Percentiles rank a stretch among this genome's conserved stretches.
phyloP scores from a whole-genome alignment of 768 basidiomycete species.

The Paxillus involutus region DNA sequence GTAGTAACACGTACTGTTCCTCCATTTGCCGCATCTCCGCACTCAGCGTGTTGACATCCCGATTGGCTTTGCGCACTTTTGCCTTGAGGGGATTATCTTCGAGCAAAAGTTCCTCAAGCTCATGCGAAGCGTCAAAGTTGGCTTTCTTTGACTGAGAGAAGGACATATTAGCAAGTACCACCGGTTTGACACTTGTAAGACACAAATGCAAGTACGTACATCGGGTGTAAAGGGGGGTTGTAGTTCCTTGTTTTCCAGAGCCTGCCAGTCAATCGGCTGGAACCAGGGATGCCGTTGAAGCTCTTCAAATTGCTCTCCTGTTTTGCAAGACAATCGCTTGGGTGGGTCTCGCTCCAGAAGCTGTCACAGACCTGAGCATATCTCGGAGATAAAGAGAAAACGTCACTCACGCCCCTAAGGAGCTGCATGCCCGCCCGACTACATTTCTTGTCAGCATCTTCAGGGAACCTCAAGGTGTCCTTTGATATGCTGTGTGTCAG shows the following conservation, averaged over 20 bases:
- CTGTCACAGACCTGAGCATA: conserved; percentile 39
- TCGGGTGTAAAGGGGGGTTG: conserved; percentile 89
- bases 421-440: conserved; percentile 76
- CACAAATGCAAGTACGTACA: conserved; percentile 40
- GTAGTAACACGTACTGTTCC: conserved; percentile 71
- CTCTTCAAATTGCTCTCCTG: conserved; percentile 78
- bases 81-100: conserved; percentile 98
- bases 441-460: conserved; percentile 80
- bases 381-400: conserved; percentile 10
- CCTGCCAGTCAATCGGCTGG: conserved; percentile 83
- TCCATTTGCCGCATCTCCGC: conserved; percentile 98
- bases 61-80: conserved; percentile 85
- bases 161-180: conserved; percentile 7
- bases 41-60: conserved; percentile 77
- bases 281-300: conserved; percentile 87
- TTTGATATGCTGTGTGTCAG: conserved; percentile 91
- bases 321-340: conserved; percentile 80
- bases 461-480: conserved; percentile 87
- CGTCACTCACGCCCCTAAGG: conserved; percentile 67
- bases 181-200: conserved; percentile 4
- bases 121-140: conserved; percentile 98
- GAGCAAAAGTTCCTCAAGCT: conserved; percentile 91
- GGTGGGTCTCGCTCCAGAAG: conserved; percentile 83
- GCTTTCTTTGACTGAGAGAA: conserved; percentile 87
- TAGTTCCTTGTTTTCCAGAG: conserved; percentile 72